phyloP scores from a whole-genome alignment of 1,284 basidiomycete genomes.

The Puccinia sorghi region DNA sequence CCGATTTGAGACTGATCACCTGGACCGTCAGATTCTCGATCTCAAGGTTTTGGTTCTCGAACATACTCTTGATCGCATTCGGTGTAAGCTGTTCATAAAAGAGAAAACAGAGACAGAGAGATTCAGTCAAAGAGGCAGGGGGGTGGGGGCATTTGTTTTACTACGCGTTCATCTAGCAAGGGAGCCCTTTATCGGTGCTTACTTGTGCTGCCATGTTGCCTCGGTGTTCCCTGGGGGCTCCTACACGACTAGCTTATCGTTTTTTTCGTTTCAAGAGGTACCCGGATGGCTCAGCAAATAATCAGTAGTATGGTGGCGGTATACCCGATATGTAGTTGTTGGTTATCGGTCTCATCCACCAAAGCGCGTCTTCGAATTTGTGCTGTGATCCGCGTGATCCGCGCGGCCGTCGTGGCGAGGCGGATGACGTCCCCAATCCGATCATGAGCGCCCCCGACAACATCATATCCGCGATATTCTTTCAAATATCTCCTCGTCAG shows the following conservation, averaged over 20 bases:
- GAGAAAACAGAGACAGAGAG: neutral
- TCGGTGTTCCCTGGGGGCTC: too few relatives aligned
- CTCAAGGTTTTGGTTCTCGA: conserved; percentile 31
- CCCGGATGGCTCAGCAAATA: too few relatives aligned
- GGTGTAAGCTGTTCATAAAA: conserved; percentile 28
- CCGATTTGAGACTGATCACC: conserved; percentile 77
- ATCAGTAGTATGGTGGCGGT: too few relatives aligned
- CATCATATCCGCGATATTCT: too few relatives aligned
- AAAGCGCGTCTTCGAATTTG: too few relatives aligned
- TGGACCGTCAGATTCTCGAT: conserved; percentile 68
- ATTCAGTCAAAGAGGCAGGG: neutral
- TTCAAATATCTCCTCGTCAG: too few relatives aligned
- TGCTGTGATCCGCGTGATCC: too few relatives aligned
- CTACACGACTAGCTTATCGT: neutral
- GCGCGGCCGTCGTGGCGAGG: too few relatives aligned
- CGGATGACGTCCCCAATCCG: too few relatives aligned
- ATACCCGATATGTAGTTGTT: too few relatives aligned
- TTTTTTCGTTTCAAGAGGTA: neutral
- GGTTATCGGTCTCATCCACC: too few relatives aligned
- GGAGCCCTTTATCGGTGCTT: neutral
- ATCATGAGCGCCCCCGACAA: too few relatives aligned
- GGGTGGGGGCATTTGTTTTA: neutral
- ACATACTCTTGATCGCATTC: conserved; percentile 31
- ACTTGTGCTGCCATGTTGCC: neutral
- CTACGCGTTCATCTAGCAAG: neutral